phyloP scores from a whole-genome alignment of 2,329 filamentous ascomycete species.

The Colletotrichum sp. region DNA sequence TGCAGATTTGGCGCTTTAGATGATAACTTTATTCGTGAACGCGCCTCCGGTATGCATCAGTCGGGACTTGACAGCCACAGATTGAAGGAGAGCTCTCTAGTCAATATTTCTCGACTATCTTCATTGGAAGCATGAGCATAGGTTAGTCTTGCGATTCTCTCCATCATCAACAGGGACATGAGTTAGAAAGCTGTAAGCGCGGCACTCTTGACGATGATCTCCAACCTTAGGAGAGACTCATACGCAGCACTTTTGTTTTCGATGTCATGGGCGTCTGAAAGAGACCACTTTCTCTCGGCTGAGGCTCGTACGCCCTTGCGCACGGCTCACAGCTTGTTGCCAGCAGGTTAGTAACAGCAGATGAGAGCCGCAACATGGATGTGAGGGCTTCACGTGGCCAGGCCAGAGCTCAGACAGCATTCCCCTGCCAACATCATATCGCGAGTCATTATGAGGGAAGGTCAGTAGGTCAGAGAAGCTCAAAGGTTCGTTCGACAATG shows the following conservation, averaged over 20 bases:
- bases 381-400: neutral
- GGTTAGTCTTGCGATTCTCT: neutral
- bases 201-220: neutral
- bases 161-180: neutral
- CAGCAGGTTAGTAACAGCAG: neutral
- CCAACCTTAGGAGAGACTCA: neutral
- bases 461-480: neutral
- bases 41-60: neutral
- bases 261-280: neutral
- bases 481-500: neutral
- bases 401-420: neutral
- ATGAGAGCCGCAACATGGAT: neutral
- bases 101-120: neutral
- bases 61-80: neutral
- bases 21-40: neutral
- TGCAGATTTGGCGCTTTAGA: neutral
- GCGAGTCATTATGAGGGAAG: neutral
- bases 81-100: neutral
- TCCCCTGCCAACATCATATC: neutral
- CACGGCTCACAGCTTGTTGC: neutral
- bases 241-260: neutral
- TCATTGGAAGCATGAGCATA: neutral
- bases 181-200: neutral
- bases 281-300: neutral
- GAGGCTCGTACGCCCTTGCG: neutral